Evolutionary conservation across 345 rosid species (phyloP).

Genomic region (Aurinia saxatilis): DNA sequence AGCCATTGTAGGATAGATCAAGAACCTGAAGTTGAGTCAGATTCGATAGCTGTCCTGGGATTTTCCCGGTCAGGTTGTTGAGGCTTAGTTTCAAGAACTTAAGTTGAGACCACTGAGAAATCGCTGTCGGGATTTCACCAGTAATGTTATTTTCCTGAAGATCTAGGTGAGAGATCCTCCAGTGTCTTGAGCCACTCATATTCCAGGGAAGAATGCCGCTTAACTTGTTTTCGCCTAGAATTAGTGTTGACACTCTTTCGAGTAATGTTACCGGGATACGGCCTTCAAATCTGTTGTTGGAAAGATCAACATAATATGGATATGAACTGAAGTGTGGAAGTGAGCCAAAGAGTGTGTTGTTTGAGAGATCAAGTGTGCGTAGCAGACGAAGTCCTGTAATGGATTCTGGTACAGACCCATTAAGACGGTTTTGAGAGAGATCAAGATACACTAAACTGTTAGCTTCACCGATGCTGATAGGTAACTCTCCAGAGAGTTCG

Average conservation of each 20-base stretch:
- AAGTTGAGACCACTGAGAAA: neutral
- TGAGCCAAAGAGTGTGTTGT: conserved; percentile 5
- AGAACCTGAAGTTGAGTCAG: neutral
- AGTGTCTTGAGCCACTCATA: neutral
- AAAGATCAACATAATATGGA: neutral
- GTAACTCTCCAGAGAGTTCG: neutral
- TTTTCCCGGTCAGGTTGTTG: neutral
- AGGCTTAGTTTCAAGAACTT: neutral
- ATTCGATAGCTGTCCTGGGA: neutral
- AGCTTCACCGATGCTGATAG: neutral
- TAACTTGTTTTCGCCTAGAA: neutral
- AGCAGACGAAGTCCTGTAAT: neutral
- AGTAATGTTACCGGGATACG: neutral
- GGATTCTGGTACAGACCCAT: conserved; percentile 5
- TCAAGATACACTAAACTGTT: neutral
- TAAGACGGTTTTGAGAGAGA: neutral
- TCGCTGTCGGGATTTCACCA: neutral
- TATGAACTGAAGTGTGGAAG: neutral
- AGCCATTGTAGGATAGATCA: neutral
- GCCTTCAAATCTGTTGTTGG: neutral
- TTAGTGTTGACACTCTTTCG: neutral
- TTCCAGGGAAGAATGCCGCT: neutral
- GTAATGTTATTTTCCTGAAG: neutral
- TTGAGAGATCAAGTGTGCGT: conserved; percentile 10
- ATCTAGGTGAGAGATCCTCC: neutral